Conservation (phyloP, 2,329 filamentous ascomycete species). For the Coniochaeta ligniaria region DNA sequence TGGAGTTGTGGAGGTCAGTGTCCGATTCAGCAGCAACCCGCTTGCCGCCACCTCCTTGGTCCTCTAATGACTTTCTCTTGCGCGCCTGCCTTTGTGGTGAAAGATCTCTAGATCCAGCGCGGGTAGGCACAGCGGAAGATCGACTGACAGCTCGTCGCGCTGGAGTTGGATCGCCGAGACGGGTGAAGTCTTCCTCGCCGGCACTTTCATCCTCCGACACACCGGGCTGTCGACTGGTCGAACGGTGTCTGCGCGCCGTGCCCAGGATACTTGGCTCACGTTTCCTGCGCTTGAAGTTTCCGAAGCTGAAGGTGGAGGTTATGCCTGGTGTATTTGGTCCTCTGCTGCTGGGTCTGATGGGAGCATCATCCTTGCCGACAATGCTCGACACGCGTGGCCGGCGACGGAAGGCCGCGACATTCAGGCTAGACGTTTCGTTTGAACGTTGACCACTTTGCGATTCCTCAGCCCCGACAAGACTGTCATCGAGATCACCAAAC, state of each 20-base stretch:
- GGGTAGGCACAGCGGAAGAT: background rate
- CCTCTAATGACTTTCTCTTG: conserved; percentile 51
- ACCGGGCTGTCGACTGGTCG: conserved; percentile 12
- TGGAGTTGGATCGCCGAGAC: background rate
- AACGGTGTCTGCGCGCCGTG: conserved; percentile 24
- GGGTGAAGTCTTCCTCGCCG: conserved; percentile 4
- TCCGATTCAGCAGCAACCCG: conserved; percentile 13
- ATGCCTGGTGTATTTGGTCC: conserved; percentile 39
- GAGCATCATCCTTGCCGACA: conserved; percentile 40
- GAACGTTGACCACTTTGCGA: conserved; percentile 24
- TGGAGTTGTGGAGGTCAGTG: conserved; percentile 13
- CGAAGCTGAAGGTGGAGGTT: conserved; percentile 46
- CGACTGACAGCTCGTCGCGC: background rate
- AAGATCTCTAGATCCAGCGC: background rate
- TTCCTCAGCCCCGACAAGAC: conserved; percentile 24
- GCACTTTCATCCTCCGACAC: conserved; percentile 12
- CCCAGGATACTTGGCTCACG: conserved; percentile 57
- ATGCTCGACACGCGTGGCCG: conserved; percentile 43
- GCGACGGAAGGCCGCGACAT: conserved; percentile 37
- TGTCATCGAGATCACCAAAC: conserved; percentile 37
- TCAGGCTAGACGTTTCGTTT: conserved; percentile 37
- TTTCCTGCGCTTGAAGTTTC: conserved; percentile 47
- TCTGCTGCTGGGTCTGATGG: conserved; percentile 46
- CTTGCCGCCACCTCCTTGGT: conserved; percentile 27
- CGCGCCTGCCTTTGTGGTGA: conserved; percentile 26